Conservation (phyloP, 2,329 filamentous ascomycete genomes). For the Sclerotinia trifoliorum region DNA sequence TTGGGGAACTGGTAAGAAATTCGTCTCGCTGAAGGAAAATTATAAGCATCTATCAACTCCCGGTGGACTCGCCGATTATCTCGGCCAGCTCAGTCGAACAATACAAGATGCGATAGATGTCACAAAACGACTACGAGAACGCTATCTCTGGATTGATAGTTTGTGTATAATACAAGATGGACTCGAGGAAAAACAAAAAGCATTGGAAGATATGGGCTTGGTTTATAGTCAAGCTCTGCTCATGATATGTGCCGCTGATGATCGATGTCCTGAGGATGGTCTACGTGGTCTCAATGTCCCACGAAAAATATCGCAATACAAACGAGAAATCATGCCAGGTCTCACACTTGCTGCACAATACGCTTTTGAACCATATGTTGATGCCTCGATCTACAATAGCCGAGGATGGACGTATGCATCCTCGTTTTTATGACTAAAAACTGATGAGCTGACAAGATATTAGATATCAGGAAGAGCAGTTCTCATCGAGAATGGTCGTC, state of each 20-base stretch:
- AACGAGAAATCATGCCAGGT: slow-evolving; percentile 5
- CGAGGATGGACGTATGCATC: slow-evolving; percentile 9
- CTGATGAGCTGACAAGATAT: neutral
- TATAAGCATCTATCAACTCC: neutral
- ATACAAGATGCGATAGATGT: slow-evolving; percentile 17
- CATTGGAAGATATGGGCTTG: slow-evolving; percentile 16
- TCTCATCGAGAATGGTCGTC: slow-evolving; percentile 21
- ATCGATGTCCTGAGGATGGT: neutral
- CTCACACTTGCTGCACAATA: slow-evolving; percentile 7
- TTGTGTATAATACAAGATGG: slow-evolving; percentile 23
- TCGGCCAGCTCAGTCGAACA: neutral
- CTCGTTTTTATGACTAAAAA: too few species aligned
- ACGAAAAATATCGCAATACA: neutral
- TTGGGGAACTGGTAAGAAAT: slow-evolving; percentile 7
- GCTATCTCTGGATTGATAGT: slow-evolving; percentile 19
- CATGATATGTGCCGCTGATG: slow-evolving; percentile 17
- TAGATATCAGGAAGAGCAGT: slow-evolving; percentile 19
- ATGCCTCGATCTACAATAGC: neutral
- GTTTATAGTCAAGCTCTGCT: slow-evolving; percentile 16
- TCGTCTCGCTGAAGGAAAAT: neutral
- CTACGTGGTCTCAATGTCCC: slow-evolving; percentile 1
- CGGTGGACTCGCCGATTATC: neutral
- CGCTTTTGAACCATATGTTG: neutral
- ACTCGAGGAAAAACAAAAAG: slow-evolving; percentile 1
- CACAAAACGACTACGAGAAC: neutral